Base-by-base conservation (phyloP, 768 basidiomycete genomes). In the Mycena sanguinolenta region DNA sequence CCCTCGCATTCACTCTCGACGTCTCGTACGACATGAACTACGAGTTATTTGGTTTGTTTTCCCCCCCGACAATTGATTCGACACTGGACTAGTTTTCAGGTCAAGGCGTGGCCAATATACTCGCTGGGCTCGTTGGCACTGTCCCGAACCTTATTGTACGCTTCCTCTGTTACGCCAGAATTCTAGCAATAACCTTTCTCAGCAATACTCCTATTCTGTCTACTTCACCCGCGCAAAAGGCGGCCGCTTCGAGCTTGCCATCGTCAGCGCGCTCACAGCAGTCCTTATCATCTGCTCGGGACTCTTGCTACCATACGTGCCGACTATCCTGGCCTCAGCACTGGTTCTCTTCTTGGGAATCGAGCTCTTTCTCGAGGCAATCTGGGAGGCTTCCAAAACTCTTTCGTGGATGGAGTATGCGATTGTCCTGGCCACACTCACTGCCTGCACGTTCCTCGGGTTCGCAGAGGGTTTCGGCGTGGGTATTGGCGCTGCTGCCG, bases 1-100 rank as follows among this genome's bases (percentile, higher is more conserved):
- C 75, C 19, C 54, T 76, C 8, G 77, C 74, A 5, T 74, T 78
- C 53, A 64, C 70, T 21, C 66, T 78, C 10, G 75, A 75, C 39
- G 54, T 73, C 16, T 70, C 77, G 1, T 78, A 78, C 58, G 67
- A 73, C 63, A 78, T 76, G 77, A 69, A 78, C 38, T 74, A 75
- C 59, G 77, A 78, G 49, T 66, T 78, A 6, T 13, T 78, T 4
- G 76, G 68, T 69, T 4, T 2, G 68, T 63, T 7, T 49, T 23
- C 2, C 8, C 28, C 4, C 23, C 19, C 14, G 5, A 2, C 1
- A 21, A 12, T 16, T 1, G 4, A 14, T 25, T 60, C n/a, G 1
- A 17, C 7, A 4, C 10, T 36, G 4, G 23, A 38, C 3, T 8
- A 9, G 12, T n/a, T 32, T 19, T 25, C 61, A 69, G 67, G 77